Evolutionary conservation across 257 asterid species (phyloP).

Genomic region (Lavandula angustifolia): DNA sequence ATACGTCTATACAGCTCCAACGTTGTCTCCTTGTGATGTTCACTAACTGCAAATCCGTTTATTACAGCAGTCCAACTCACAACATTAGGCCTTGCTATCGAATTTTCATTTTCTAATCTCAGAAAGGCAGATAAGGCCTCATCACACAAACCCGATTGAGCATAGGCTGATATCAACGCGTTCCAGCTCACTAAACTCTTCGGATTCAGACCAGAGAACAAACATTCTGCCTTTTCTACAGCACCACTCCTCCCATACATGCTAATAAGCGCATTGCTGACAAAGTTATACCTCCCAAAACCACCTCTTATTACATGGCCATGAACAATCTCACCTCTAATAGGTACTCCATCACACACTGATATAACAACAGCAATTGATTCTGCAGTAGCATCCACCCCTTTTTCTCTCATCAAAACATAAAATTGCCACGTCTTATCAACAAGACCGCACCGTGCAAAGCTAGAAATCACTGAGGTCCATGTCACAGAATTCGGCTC

Average conservation of each 20-base stretch:
- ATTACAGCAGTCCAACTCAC: constrained; percentile 70
- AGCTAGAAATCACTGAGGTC: constrained; percentile 70
- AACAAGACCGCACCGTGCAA: constrained; percentile 44
- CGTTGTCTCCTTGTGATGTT: constrained; percentile 43
- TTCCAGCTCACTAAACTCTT: constrained; percentile 73
- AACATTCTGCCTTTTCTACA: constrained; percentile 48
- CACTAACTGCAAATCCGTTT: constrained; percentile 51
- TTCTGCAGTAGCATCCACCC: constrained; percentile 57
- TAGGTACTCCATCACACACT: constrained; percentile 39
- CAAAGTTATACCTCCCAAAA: constrained; percentile 48
- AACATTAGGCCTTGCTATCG: constrained; percentile 49
- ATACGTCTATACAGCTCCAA: constrained; percentile 59
- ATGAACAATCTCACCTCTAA: constrained; percentile 50
- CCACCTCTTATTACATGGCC: constrained; percentile 58
- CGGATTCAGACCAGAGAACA: constrained; percentile 42
- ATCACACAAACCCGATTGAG: constrained; percentile 60
- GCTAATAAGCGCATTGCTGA: constrained; percentile 61
- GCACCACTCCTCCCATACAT: constrained; percentile 55
- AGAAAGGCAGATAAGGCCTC: constrained; percentile 49
- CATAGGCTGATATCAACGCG: constrained; percentile 63
- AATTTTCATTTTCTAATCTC: constrained; percentile 37
- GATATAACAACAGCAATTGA: constrained; percentile 64
- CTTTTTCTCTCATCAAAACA: constrained; percentile 48
- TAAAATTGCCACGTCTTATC: constrained; percentile 50
- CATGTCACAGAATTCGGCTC: constrained; percentile 69